Base-by-base conservation (phyloP, 2,329 filamentous ascomycete genomes). In the Chrysoporthe austroafricana region DNA sequence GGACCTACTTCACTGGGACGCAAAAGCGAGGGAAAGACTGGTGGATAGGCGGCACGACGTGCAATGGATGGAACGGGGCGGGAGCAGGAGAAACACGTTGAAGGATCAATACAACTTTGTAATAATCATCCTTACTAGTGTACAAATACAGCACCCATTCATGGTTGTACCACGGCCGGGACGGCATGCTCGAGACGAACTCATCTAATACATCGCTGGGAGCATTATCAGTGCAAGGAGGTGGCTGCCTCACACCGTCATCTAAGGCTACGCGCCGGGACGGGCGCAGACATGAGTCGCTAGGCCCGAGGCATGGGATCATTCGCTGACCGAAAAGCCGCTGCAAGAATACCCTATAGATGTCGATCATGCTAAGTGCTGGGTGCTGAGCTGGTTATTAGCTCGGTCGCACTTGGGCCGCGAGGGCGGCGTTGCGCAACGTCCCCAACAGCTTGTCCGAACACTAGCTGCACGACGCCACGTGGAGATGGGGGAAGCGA, bases 361-460 rank as follows among this genome's bases (percentile, higher is more conserved):
- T 26, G 26, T 26, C 26, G 26, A 26, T 26, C 26, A 26, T 26
- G 26, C 26, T 26, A 26, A 26, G 26, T 26, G 26, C 26, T 26
- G 26, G 26, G 26, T 2, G 26, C 26, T 26, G 26, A 26, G 26
- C 2, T 26, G 26, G 26, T 26, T 26, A 26, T 26, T 2, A 26
- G 26, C 26, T 26, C 26, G 26, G 26, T 26, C 26, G 26, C 26
- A 26, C 26, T 26, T 26, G 26, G 26, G 26, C 26, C 26, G 26
- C 26, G 26, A 26, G 26, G 26, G 26, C 26, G 26, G 26, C 26
- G 26, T 26, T 26, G 54, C 66, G 63, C 66, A 66, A 66, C 66
- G 48, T 66, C 66, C 66, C 66, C 66, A 66, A 68, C 63, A 62
- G 39, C 44, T 52, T 66, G 66, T 66, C 66, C 66, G 66, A 68